Percentiles rank a stretch among this genome's conserved stretches.
phyloP scores from a whole-genome alignment of 768 basidiomycete genomes.

The Saitozyma sp. region DNA sequence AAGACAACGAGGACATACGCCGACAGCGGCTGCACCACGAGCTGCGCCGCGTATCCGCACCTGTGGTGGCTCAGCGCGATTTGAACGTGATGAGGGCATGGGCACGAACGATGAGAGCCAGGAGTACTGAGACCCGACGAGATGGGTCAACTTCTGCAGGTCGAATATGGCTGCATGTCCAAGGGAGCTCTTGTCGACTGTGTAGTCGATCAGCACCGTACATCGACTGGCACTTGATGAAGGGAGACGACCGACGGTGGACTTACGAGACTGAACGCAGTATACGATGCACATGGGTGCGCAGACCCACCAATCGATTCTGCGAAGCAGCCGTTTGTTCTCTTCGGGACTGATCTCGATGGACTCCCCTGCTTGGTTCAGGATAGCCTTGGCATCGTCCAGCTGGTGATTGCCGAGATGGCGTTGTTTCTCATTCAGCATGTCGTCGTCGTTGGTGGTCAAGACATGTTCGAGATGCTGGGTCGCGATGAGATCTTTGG shows the following conservation, averaged over 20 bases:
- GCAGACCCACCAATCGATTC: slow-evolving; percentile 20
- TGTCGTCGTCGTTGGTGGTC: too few relatives aligned
- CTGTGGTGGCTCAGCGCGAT: neutral
- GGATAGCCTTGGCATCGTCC: too few relatives aligned
- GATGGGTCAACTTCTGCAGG: slow-evolving; percentile 46
- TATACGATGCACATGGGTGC: slow-evolving; percentile 20
- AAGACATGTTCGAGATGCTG: too few relatives aligned
- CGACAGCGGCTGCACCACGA: slow-evolving; percentile 31
- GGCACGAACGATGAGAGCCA: slow-evolving; percentile 39
- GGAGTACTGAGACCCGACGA: slow-evolving; percentile 55
- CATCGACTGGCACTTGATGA: neutral
- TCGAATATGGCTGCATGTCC: slow-evolving; percentile 59
- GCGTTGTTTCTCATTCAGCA: too few relatives aligned
- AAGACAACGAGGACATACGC: slow-evolving; percentile 34
- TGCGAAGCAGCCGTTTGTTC: slow-evolving; percentile 16
- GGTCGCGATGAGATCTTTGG: too few relatives aligned
- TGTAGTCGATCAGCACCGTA: slow-evolving; percentile 35
- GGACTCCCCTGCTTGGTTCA: too few relatives aligned
- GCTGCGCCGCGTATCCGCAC: slow-evolving; percentile 13
- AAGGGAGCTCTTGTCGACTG: slow-evolving; percentile 54
- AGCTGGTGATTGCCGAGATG: too few relatives aligned
- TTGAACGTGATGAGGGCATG: neutral
- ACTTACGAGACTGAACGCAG: slow-evolving; percentile 25
- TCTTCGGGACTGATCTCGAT: slow-evolving; percentile 17
- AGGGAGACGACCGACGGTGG: neutral